Percentiles rank a stretch among this genome's conserved stretches.
These are phyloP conservation scores for Colletotrichum sublineola DNA, from an alignment of 2,329 filamentous ascomycete species.

Conservation along the genomic window DNA sequence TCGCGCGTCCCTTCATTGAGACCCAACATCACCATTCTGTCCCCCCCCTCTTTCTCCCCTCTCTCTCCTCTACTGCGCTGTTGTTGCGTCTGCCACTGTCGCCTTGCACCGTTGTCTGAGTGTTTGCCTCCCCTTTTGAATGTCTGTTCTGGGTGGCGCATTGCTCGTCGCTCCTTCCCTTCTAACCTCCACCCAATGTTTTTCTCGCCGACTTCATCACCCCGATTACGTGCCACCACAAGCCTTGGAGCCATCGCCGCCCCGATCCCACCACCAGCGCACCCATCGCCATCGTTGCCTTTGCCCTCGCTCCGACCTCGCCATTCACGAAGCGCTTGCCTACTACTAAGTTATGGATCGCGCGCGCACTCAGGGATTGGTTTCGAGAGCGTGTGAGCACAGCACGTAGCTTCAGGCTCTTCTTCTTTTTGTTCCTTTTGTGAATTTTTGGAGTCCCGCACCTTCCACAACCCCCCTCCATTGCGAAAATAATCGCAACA, in stretches of 20 bases:
- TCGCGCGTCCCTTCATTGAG: constrained; percentile 31
- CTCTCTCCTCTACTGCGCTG: background rate
- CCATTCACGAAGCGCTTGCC: constrained; percentile 23
- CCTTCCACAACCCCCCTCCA: constrained; percentile 34
- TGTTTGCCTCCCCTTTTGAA: constrained; percentile 34
- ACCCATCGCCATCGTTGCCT: constrained; percentile 34
- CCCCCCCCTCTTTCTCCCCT: background rate
- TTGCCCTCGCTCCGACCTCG: constrained; percentile 21
- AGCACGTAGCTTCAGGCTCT: constrained; percentile 47
- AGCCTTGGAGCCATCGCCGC: constrained; percentile 33
- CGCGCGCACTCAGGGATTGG: constrained; percentile 45
- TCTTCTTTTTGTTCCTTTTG: constrained; percentile 24
- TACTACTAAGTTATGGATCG: constrained; percentile 51
- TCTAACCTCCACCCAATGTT: constrained; percentile 41
- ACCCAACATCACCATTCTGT: constrained; percentile 32
- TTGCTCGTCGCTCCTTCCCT: constrained; percentile 38
- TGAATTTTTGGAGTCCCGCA: constrained; percentile 36
- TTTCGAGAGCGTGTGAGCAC: constrained; percentile 49
- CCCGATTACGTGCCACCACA: constrained; percentile 41
- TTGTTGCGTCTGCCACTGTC: constrained; percentile 19
- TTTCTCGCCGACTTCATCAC: constrained; percentile 35
- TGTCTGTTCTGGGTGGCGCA: constrained; percentile 41
- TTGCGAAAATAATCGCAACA: constrained; percentile 34
- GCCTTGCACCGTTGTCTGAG: constrained; percentile 12
- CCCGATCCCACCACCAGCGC: constrained; percentile 38